These are phyloP conservation scores for Taxillus chinensis DNA, from an alignment of 164 flowering plant species.

Conservation along the genomic window DNA sequence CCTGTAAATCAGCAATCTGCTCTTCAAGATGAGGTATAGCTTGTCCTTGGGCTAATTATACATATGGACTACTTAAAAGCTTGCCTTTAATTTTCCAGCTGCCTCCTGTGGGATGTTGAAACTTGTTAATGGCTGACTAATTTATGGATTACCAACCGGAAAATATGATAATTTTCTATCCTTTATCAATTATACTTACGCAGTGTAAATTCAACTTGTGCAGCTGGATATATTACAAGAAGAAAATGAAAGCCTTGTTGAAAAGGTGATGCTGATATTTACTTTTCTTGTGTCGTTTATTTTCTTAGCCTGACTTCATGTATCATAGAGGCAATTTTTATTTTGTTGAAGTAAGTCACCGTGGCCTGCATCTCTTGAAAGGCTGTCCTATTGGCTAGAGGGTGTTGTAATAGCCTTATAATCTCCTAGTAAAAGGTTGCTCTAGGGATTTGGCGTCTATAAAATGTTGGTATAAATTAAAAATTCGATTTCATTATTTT, in stretches of 20 bases:
- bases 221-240: constrained; percentile 93
- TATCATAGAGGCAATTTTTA: not conserved
- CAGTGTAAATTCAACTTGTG: constrained; percentile 15
- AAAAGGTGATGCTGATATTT: constrained; percentile 45
- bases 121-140: not conserved
- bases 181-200: constrained; percentile 3
- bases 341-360: not conserved
- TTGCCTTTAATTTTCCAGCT: not conserved
- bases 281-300: not conserved
- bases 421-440: not conserved
- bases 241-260: constrained; percentile 71
- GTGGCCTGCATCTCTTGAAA: not conserved
- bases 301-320: not conserved
- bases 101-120: not conserved
- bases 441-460: constrained; percentile 4
- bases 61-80: not conserved
- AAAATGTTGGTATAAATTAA: too few species aligned
- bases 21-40: constrained; percentile 76
- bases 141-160: not conserved
- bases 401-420: constrained; percentile 2
- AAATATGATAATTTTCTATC: not conserved
- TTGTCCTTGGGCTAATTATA: not conserved
- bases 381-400: not conserved
- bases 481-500: not conserved
- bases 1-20: constrained; percentile 31